These are phyloP conservation scores for Fusarium sp. DNA, from an alignment of 2,329 filamentous ascomycete species.

Conservation along the genomic window DNA sequence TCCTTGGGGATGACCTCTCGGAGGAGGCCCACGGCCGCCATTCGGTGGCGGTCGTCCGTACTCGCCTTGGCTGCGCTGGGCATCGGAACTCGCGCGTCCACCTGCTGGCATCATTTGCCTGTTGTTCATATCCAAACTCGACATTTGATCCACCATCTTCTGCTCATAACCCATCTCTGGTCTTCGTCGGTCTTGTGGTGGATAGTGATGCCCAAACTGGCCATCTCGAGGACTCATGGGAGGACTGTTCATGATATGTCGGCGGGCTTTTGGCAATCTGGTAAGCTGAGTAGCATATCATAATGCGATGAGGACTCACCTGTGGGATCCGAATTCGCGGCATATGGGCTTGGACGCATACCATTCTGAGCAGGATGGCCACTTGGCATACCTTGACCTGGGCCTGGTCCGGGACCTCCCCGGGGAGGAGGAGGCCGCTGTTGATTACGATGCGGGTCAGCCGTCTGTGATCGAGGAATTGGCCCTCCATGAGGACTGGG, in stretches of 20 bases:
- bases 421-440: constrained; percentile 51
- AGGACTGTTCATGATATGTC: constrained; percentile 48
- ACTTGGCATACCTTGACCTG: constrained; percentile 40
- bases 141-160: constrained; percentile 51
- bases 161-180: constrained; percentile 44
- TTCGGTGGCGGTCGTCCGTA: constrained; percentile 44
- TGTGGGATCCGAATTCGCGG: constrained; percentile 56
- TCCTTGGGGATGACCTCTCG: constrained; percentile 51
- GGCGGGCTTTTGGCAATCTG: constrained; percentile 41
- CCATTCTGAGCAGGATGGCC: constrained; percentile 52
- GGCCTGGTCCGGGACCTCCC: constrained; percentile 49
- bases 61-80: constrained; percentile 42
- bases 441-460: constrained; percentile 52
- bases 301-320: constrained; percentile 47
- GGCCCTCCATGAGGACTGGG: constrained; percentile 59
- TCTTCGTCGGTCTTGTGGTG: constrained; percentile 35
- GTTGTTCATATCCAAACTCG: constrained; percentile 51
- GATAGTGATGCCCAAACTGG: constrained; percentile 42
- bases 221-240: constrained; percentile 46
- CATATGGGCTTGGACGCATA: constrained; percentile 55
- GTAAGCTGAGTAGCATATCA: constrained; percentile 22
- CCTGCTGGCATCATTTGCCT: constrained; percentile 36
- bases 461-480: constrained; percentile 55
- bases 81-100: constrained; percentile 44
- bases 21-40: constrained; percentile 42